Base-by-base conservation (phyloP, 2,329 filamentous ascomycete species). In the Fusarium decemcellulare region DNA sequence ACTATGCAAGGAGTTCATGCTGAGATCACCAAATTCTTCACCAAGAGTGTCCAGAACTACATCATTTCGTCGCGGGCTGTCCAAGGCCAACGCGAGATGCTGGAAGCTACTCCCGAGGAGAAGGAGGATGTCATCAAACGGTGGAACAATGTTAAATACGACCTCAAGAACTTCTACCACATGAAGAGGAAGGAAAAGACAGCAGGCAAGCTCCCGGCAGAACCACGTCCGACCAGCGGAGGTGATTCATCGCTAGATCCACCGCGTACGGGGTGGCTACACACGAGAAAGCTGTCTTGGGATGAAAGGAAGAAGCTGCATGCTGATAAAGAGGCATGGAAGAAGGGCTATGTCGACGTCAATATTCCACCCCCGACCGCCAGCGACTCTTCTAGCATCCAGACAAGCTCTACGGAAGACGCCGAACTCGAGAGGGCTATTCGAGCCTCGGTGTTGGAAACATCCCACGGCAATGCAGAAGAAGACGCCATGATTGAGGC, bases 1-100 rank as follows among this genome's bases (percentile, higher is more conserved):
- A 88, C 93, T 5, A 92, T 95, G 84, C 93, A 95, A 76, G 94
- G 94, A 3, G 85, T 96, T 1, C 90, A 95, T 73, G 92, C 92
- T 42, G 92, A 95, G 76, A 85, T 96, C 56, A 86, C 90, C 65
- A 93, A 91, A 67, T 80, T 87, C 47, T 91, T 93, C 70, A 89
- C 91, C 27, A 89, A 87, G 46, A 93, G 89, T 66, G 89, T 93
- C 16, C 85, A 93, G 51, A 94, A 93, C 70, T 95, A 95, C 76
- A 93, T 97, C 68, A 88, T 94, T 47, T 88, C 92, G 1, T 92
- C 93, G 3, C 86, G 93, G 47, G 92, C 93, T 51, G 85, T 90
- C 1, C 92, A 97, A 77, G 93, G 94, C 2, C 89, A 89, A 65
- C 88, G 90, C 44, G 92, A 95, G 53, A 85, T 89, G 70, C 81